Conservation (phyloP, 331 rosid genomes). For the Malus hybrid region DNA sequence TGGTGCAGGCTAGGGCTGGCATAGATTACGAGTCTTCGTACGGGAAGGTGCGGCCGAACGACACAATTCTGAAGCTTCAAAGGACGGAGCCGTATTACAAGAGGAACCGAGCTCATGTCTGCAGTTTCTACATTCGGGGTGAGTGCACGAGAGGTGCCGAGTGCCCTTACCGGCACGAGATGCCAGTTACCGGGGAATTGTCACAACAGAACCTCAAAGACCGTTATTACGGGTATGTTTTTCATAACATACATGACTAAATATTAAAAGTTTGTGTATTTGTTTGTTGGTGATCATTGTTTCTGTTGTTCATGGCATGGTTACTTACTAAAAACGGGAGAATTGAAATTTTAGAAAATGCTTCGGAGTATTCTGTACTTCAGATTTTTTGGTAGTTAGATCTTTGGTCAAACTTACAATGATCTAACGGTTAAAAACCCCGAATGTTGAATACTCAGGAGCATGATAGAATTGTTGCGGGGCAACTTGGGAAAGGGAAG, state of each 20-base stretch:
- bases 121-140: slow-evolving; percentile 90
- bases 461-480: too few species aligned
- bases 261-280: background rate
- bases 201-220: slow-evolving; percentile 92
- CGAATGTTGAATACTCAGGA: too few species aligned
- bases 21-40: slow-evolving; percentile 83
- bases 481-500: too few species aligned
- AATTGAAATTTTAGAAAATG: too few species aligned
- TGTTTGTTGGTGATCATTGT: background rate
- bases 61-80: slow-evolving; percentile 90
- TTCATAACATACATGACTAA: background rate
- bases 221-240: slow-evolving; percentile 92
- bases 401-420: too few species aligned
- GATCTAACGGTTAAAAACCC: too few species aligned
- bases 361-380: too few species aligned
- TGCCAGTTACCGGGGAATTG: slow-evolving; percentile 90
- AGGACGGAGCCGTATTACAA: slow-evolving; percentile 88
- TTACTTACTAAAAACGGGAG: too few species aligned
- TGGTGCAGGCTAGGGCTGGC: slow-evolving; percentile 87
- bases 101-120: slow-evolving; percentile 84
- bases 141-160: slow-evolving; percentile 96
- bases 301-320: background rate
- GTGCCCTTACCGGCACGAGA: slow-evolving; percentile 95
- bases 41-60: slow-evolving; percentile 79
- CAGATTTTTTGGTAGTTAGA: too few species aligned